Percentiles rank a stretch among this genome's conserved stretches.
Evolutionary conservation across 1,284 basidiomycete genomes (phyloP).

Genomic region (Wallemia hederae): DNA sequence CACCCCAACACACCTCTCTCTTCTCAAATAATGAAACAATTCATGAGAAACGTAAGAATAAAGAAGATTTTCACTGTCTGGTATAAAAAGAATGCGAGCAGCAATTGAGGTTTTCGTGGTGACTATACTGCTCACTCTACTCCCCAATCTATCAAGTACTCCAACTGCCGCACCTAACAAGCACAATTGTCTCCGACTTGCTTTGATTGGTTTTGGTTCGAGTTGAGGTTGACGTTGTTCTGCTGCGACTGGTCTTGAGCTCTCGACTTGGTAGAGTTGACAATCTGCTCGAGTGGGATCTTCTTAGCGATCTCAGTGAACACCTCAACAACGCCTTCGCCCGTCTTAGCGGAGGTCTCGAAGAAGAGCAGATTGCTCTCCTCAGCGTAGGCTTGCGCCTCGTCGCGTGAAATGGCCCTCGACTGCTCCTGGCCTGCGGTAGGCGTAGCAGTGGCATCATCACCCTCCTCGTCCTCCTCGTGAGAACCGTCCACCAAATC

Average conservation of each 20-base stretch:
- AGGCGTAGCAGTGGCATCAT: conserved; percentile 11
- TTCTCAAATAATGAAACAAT: too few species aligned
- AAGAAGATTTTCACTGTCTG: too few species aligned
- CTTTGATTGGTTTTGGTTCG: neutral
- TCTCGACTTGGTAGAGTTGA: conserved; percentile 13
- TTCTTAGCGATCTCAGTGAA: conserved; percentile 98
- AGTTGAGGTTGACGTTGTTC: neutral
- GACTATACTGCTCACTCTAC: too few species aligned
- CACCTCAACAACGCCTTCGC: conserved; percentile 80
- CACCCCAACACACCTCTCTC: too few species aligned
- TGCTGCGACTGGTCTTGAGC: neutral
- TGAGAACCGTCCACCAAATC: conserved; percentile 53
- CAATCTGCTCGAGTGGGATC: conserved; percentile 74
- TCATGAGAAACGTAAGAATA: too few species aligned
- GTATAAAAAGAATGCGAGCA: too few species aligned
- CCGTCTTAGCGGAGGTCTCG: conserved; percentile 93
- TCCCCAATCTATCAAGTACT: neutral
- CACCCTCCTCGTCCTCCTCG: conserved; percentile 32
- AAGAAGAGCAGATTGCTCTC: conserved; percentile 84
- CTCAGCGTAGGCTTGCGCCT: conserved; percentile 83
- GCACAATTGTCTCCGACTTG: neutral
- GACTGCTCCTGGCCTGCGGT: conserved; percentile 21
- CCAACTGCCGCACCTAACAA: neutral
- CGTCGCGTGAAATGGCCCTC: conserved; percentile 66
- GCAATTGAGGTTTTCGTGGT: too few species aligned